phyloP scores from a whole-genome alignment of 73 alveolate genomes.

The Stentor coeruleus region DNA sequence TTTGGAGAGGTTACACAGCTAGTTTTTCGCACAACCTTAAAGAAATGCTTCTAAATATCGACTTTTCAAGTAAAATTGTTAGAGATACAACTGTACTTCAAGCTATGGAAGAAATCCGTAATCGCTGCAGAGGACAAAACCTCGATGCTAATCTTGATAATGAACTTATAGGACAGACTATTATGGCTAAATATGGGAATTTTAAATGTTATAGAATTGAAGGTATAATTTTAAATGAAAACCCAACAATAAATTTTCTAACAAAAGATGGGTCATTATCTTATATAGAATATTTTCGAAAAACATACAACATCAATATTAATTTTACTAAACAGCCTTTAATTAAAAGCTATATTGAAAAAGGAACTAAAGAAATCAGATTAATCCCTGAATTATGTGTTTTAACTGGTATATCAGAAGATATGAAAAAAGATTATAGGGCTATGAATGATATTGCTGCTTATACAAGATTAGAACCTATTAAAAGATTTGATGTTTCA shows the following conservation, averaged over 20 bases:
- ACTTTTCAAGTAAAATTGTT: conserved; percentile 10
- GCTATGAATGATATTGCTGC: conserved; percentile 75
- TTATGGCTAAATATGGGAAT: conserved; percentile 66
- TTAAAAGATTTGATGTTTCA: conserved; percentile 52
- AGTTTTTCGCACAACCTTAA: conserved; percentile 9
- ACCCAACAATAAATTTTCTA: conserved; percentile 70
- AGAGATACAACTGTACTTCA: conserved; percentile 4
- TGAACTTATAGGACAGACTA: conserved; percentile 54
- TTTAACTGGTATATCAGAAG: conserved; percentile 89
- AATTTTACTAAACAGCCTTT: neutral
- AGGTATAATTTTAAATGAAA: conserved; percentile 59
- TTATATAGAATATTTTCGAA: conserved; percentile 70
- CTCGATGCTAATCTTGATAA: neutral
- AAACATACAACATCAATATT: conserved; percentile 63
- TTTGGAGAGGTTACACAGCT: conserved; percentile 41
- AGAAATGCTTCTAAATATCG: conserved; percentile 15
- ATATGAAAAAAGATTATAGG: conserved; percentile 70
- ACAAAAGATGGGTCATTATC: conserved; percentile 59
- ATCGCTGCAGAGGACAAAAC: conserved; percentile 27
- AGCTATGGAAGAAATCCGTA: neutral
- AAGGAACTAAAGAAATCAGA: conserved; percentile 47
- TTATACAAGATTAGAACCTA: conserved; percentile 55
- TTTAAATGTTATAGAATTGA: conserved; percentile 67
- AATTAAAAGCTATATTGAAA: neutral
- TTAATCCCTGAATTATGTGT: conserved; percentile 85